Evolutionary conservation across 2,329 filamentous ascomycete genomes (phyloP), one percentile per base, ranked within the genome.

Genomic region (Colletotrichum eleusines): DNA sequence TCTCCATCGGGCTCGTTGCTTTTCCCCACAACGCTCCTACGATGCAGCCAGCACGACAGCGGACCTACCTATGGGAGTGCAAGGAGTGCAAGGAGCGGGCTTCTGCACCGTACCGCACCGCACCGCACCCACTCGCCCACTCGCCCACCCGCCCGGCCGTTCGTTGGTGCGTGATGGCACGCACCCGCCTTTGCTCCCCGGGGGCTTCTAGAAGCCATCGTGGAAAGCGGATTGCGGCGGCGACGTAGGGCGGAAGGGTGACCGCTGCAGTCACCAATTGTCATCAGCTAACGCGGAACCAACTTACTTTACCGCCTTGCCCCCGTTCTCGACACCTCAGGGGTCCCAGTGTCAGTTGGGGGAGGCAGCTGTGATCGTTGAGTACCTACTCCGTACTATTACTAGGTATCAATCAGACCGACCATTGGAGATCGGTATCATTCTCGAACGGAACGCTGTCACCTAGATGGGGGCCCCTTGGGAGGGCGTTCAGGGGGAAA

Each of bases 201-300:
- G n/a, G 31, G 31, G 31, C 64, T 68, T 71, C 68, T 71, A 71
- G 68, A 71, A 71, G 64, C 51, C 46, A 50, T 40, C 40, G 42
- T 59, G 28, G n/a, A 38, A 38, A 59, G 53, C 53, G 35, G 44
- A 42, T 67, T 57, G 26, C 55, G n/a, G 55, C 35, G 26, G 64
- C 33, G 33, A 46, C 6, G 40, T 48, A 40, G 57, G n/a, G 33
- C n/a, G 68, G 68, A 67, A n/a, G n/a, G n/a, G 3, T 58, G 63
- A 58, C 68, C 63, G 68, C 63, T 67, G 50, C 63, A 40, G 42
- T 20, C 42, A 62, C 50, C 54, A 40, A 63, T 68, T 53, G 57
- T 50, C 42, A 71, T 68, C 57, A 58, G 50, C 63, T 35, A 44
- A 50, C 44, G 33, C 44, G 33, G 5, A 26, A 33, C 58, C 58